phyloP scores from a whole-genome alignment of 352 stramenopile genomes.

The Albugo laibachii region DNA sequence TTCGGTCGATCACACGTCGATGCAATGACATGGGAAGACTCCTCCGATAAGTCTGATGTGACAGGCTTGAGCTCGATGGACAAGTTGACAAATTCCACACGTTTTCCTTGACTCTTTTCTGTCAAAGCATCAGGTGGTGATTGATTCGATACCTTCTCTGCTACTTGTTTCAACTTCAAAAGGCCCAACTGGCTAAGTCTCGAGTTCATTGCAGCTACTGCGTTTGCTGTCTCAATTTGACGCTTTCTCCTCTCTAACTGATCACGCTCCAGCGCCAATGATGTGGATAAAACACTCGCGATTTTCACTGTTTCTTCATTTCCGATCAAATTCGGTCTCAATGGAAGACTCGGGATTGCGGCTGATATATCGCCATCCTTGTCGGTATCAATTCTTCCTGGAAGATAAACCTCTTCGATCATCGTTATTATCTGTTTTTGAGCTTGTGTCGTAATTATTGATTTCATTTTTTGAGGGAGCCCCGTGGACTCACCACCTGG shows the following conservation, averaged over 20 bases:
- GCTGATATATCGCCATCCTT: constrained; percentile 9
- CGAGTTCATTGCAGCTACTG: constrained; percentile 52
- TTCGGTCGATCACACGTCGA: too few relatives aligned
- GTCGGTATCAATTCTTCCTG: not conserved
- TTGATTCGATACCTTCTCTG: not conserved
- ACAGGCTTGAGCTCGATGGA: not conserved
- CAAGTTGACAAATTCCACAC: not conserved
- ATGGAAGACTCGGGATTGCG: not conserved
- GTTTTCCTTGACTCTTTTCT: not conserved
- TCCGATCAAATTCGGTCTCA: constrained; percentile 10
- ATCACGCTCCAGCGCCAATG: constrained; percentile 41
- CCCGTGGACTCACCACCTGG: not conserved
- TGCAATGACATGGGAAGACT: not conserved
- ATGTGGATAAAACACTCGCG: constrained; percentile 4
- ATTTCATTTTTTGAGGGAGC: constrained; percentile 11
- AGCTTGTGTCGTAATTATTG: not conserved
- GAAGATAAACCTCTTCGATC: constrained; percentile 1
- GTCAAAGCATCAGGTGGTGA: not conserved
- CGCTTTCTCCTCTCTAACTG: constrained; percentile 48
- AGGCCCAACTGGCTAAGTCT: constrained; percentile 39
- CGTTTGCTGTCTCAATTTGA: constrained; percentile 50
- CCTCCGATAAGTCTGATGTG: not conserved
- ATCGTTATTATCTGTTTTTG: not conserved
- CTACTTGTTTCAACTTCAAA: constrained; percentile 12
- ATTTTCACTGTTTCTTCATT: constrained; percentile 7